Evolutionary conservation across 495 filamentous ascomycete genomes (phyloP).

Genomic region (Penicillium cataractarum): DNA sequence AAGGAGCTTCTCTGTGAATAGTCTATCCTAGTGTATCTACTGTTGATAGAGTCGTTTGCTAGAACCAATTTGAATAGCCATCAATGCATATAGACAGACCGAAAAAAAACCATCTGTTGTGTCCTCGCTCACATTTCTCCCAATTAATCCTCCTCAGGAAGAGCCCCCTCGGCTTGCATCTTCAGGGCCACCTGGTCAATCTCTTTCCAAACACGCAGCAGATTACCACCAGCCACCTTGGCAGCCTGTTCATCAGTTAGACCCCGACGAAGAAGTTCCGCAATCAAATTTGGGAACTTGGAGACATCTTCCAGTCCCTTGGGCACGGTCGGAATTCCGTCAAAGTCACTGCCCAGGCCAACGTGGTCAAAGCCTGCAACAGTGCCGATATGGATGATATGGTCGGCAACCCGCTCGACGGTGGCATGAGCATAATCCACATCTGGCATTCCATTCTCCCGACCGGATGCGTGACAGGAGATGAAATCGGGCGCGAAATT

Average conservation of each 20-base stretch:
- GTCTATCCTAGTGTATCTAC: not conserved
- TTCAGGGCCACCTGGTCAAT: slow-evolving; percentile 66
- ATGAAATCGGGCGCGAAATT: slow-evolving; percentile 77
- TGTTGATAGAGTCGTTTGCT: not conserved
- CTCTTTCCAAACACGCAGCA: slow-evolving; percentile 76
- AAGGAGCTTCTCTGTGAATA: not conserved
- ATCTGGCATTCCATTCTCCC: slow-evolving; percentile 46
- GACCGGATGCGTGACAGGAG: slow-evolving; percentile 54
- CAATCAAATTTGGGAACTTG: slow-evolving; percentile 80
- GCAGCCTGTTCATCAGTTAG: slow-evolving; percentile 67
- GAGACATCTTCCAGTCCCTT: slow-evolving; percentile 73
- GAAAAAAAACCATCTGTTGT: no score
- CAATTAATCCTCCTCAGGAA: slow-evolving; percentile 63
- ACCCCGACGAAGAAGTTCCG: slow-evolving; percentile 68
- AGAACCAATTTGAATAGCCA: not conserved
- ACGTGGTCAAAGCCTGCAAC: slow-evolving; percentile 63
- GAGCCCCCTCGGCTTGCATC: slow-evolving; percentile 61
- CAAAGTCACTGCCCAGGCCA: slow-evolving; percentile 67
- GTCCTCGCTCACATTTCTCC: no score
- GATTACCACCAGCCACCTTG: slow-evolving; percentile 72
- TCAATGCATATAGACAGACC: not conserved
- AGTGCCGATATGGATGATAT: slow-evolving; percentile 59
- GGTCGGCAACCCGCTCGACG: slow-evolving; percentile 73
- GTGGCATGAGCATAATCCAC: slow-evolving; percentile 68
- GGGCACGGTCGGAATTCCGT: slow-evolving; percentile 55